These are phyloP conservation scores for Choanephora cucurbitarum DNA, from an alignment of 371 early-diverging fungal species.

Conservation along the genomic window DNA sequence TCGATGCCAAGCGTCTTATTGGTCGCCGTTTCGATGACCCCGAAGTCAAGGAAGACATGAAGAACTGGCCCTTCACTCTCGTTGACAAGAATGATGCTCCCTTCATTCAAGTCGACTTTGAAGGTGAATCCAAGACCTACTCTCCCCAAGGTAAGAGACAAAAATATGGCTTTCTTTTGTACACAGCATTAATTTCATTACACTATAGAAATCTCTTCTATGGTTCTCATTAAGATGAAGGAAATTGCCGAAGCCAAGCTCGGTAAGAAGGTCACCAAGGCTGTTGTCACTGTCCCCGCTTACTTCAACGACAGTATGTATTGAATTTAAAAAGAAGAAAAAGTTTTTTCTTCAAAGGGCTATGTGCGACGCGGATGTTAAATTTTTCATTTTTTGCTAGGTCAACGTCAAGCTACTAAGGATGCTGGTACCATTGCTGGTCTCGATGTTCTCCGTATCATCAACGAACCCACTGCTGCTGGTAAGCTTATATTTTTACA, in stretches of 20 bases:
- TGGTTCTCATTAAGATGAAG: constrained; percentile 92
- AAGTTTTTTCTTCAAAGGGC: not conserved
- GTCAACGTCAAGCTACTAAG: constrained; percentile 77
- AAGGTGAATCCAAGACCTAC: constrained; percentile 72
- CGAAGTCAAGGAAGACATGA: constrained; percentile 79
- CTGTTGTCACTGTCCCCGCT: constrained; percentile 78
- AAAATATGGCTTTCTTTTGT: too few species aligned
- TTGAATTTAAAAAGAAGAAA: too few species aligned
- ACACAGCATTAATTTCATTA: too few species aligned
- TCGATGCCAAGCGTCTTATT: constrained; percentile 91
- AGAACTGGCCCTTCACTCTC: constrained; percentile 85
- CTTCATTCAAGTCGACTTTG: constrained; percentile 76
- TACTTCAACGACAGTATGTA: constrained; percentile 70
- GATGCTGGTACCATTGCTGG: constrained; percentile 80
- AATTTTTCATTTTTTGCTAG: not conserved
- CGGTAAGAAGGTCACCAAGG: constrained; percentile 78
- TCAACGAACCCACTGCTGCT: constrained; percentile 95
- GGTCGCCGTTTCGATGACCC: constrained; percentile 87
- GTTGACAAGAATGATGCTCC: constrained; percentile 86
- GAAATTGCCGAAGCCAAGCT: constrained; percentile 88
- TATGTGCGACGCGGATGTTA: not conserved
- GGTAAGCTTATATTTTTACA: constrained; percentile 6
- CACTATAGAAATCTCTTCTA: constrained; percentile 78
- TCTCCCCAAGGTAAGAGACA: constrained; percentile 67
- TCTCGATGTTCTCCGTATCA: constrained; percentile 78